Evolutionary conservation across 2,329 filamentous ascomycete species (phyloP), one percentile per base, ranked within the genome.

Genomic region (Cytospora mali): DNA sequence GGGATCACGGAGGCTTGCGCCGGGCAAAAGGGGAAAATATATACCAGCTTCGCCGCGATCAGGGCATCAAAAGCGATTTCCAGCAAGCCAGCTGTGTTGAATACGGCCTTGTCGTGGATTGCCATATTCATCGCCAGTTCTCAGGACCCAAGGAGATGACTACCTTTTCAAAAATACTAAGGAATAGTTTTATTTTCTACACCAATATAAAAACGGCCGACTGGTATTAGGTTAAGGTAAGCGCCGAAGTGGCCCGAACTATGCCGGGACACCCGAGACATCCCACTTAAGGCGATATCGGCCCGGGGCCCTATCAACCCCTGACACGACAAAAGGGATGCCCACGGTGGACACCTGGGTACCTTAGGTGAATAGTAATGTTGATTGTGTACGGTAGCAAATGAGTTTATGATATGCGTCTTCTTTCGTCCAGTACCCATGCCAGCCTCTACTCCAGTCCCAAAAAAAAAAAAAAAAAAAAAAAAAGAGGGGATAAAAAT

Each of bases 11-110:
- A 23, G 25, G 0, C 13, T 18, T 11, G 18, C 1, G 18, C 4
- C 23, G n/a, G 18, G 18, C 7, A n/a, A n/a, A 14, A 6, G n/a
- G 33, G 14, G 6, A n/a, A 16, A 4, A n/a, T 10, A 33, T 28
- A 29, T 54, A 62, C 61, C 50, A 62, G 55, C n/a, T 48, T 62
- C 5, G 28, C 48, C 21, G 61, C 61, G 7, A 52, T 33, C 35
- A 62, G 39, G 1, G 49, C 9, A 6, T 62, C 61, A 23, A 16
- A 28, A 49, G 49, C 48, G 16, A 46, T 53, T 14, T 39, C 54
- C 5, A 62, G 21, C 13, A 62, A 33, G 21, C 60, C 21, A 14
- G 53, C 54, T 11, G 50, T 2, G 28, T 31, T 21, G 29, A 31
- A 27, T 18, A 35, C 10, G 5, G 39, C 10, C 2, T 18, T 50